Percentiles rank a stretch among this genome's conserved stretches.
Evolutionary conservation across 2,329 filamentous ascomycete genomes (phyloP).

Genomic region (Nectriaceae sp.): DNA sequence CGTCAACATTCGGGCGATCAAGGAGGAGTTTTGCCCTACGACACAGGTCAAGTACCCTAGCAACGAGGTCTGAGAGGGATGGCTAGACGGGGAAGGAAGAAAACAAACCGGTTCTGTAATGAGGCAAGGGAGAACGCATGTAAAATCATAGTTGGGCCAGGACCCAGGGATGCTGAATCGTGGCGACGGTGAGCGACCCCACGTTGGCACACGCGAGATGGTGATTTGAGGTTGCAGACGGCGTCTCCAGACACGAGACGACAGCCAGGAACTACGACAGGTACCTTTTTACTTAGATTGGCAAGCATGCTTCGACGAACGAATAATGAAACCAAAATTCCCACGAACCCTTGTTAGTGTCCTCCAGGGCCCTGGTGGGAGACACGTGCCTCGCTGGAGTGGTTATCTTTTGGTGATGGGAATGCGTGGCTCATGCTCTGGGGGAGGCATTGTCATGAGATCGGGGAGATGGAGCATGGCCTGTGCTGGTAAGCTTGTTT

Average conservation of each 20-base stretch:
- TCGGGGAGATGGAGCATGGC: too few species aligned
- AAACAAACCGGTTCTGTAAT: not conserved
- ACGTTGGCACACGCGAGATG: conserved; percentile 27
- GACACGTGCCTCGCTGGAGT: conserved; percentile 29
- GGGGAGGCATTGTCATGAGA: too few species aligned
- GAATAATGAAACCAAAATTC: not conserved
- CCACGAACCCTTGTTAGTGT: conserved; percentile 5
- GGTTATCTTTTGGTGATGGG: too few species aligned
- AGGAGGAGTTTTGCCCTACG: conserved; percentile 73
- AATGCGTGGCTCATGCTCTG: too few species aligned
- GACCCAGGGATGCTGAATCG: conserved; percentile 23
- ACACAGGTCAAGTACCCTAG: conserved; percentile 69
- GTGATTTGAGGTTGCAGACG: conserved; percentile 30
- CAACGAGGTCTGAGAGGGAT: conserved; percentile 58
- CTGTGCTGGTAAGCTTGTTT: too few species aligned
- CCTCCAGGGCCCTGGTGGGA: conserved; percentile 9
- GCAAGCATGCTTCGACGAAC: not conserved
- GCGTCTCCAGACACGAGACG: conserved; percentile 1
- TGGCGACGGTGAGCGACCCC: conserved; percentile 13
- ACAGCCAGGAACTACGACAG: conserved; percentile 5
- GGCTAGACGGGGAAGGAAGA: conserved; percentile 3
- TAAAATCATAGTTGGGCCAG: not conserved
- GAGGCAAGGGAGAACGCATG: not conserved
- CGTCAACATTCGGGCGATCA: conserved; percentile 67
- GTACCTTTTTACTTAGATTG: not conserved